These are phyloP conservation scores for Colletotrichum sp. DNA, from an alignment of 2,329 filamentous ascomycete species.

Conservation along the genomic window DNA sequence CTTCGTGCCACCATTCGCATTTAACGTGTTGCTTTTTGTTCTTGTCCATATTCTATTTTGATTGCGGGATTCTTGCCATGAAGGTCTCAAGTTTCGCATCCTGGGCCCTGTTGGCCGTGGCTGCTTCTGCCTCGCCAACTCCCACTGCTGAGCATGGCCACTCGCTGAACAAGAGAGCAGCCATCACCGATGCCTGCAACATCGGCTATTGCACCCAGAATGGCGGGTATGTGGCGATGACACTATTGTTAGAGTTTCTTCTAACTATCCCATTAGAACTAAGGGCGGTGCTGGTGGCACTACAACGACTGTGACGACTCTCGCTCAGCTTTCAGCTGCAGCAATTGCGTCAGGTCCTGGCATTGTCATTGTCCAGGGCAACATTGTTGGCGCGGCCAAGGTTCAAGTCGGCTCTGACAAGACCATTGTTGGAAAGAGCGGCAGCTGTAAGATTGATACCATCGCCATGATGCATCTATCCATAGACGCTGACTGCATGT, in stretches of 20 bases:
- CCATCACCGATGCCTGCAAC: slow-evolving; percentile 18
- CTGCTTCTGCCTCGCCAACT: slow-evolving; percentile 4
- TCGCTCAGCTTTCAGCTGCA: slow-evolving; percentile 48
- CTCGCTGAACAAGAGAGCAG: slow-evolving; percentile 8
- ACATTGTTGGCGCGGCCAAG: slow-evolving; percentile 38
- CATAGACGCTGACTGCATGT: not conserved
- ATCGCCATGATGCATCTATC: not conserved
- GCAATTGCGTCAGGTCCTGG: slow-evolving; percentile 43
- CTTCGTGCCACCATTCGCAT: not conserved
- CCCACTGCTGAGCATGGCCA: not conserved
- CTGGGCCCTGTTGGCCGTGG: slow-evolving; percentile 1
- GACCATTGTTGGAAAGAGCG: slow-evolving; percentile 40
- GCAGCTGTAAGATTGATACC: slow-evolving; percentile 17
- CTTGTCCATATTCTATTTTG: not conserved
- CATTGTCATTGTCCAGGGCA: slow-evolving; percentile 37
- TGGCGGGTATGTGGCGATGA: not conserved
- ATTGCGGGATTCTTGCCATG: not conserved
- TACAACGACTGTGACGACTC: slow-evolving; percentile 51
- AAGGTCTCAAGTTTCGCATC: not conserved
- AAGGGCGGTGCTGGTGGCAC: slow-evolving; percentile 18
- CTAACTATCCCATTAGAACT: not conserved
- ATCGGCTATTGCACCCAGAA: slow-evolving; percentile 21
- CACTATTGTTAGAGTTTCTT: not conserved
- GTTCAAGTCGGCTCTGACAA: slow-evolving; percentile 45
- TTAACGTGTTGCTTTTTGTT: accelerated